Evolutionary conservation across 208 protist genomes (phyloP).

Genomic region (Leishmania amazonensis): DNA sequence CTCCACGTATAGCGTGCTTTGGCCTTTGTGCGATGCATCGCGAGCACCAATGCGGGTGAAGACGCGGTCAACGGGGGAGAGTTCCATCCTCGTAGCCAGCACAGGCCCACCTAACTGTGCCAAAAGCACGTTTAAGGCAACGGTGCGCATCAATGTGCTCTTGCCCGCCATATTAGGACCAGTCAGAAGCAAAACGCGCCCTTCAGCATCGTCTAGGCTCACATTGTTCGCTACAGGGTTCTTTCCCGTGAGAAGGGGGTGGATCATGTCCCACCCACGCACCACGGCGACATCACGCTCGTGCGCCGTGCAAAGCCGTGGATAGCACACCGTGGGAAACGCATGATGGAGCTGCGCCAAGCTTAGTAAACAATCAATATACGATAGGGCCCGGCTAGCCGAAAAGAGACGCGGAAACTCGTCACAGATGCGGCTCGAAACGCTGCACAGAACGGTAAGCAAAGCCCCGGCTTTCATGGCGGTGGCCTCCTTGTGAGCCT

Average conservation of each 20-base stretch:
- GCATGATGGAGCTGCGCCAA: constrained; percentile 43
- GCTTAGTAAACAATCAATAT: constrained; percentile 84
- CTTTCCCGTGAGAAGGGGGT: constrained; percentile 34
- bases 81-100: constrained; percentile 60
- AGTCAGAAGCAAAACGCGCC: constrained; percentile 92
- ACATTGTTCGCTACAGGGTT: constrained; percentile 73
- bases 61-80: constrained; percentile 94
- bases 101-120: constrained; percentile 98
- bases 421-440: constrained; percentile 73
- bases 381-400: constrained; percentile 63
- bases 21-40: constrained; percentile 96
- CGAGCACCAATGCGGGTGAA: constrained; percentile 98
- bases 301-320: constrained; percentile 11
- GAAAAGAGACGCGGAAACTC: constrained; percentile 62
- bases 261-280: constrained; percentile 34
- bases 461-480: constrained; percentile 59
- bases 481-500: constrained; percentile 64
- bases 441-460: constrained; percentile 59
- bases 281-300: constrained; percentile 11
- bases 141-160: constrained; percentile 96
- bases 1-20: constrained; percentile 99
- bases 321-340: constrained; percentile 36
- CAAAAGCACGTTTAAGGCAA: constrained; percentile 93
- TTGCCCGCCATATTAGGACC: constrained; percentile 99
- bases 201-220: constrained; percentile 79